These are phyloP conservation scores for Rhynchosporium agropyri DNA, from an alignment of 2,329 filamentous ascomycete species.

Conservation along the genomic window DNA sequence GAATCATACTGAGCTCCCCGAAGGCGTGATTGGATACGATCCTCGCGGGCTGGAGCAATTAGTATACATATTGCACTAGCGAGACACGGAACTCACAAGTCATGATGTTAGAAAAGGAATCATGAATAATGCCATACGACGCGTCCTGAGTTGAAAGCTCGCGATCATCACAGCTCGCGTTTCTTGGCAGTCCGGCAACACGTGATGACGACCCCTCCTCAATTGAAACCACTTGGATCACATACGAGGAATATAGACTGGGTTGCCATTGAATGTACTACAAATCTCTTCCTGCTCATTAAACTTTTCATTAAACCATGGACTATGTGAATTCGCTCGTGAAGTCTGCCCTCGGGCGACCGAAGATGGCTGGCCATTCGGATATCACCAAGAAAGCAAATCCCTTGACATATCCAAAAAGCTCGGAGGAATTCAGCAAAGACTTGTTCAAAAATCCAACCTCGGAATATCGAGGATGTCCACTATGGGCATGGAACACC, in stretches of 20 bases:
- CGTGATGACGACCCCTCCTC: constrained; percentile 4
- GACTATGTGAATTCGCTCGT: constrained; percentile 26
- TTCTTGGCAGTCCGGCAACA: not conserved
- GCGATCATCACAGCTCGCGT: constrained; percentile 3
- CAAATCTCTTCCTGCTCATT: not conserved
- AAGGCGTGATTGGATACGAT: constrained; percentile 66
- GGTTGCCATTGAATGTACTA: not conserved
- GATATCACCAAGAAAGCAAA: constrained; percentile 28
- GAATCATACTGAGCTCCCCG: constrained; percentile 62
- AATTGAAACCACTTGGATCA: constrained; percentile 3
- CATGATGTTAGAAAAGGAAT: constrained; percentile 22
- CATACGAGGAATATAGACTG: not conserved
- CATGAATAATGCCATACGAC: constrained; percentile 14
- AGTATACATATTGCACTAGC: constrained; percentile 17
- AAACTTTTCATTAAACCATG: constrained; percentile 16
- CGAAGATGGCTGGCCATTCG: constrained; percentile 12
- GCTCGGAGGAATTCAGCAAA: constrained; percentile 33
- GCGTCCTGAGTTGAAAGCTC: not conserved
- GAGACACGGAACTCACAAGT: constrained; percentile 25
- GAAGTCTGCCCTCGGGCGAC: constrained; percentile 12
- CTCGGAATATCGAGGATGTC: constrained; percentile 42
- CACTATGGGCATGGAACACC: constrained; percentile 42
- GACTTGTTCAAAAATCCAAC: constrained; percentile 40
- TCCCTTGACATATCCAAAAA: constrained; percentile 41
- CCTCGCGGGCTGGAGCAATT: constrained; percentile 53